Evolutionary conservation across 768 basidiomycete genomes (phyloP), one percentile per base, ranked within the genome.

Genomic region (Lentinus tigrinus): DNA sequence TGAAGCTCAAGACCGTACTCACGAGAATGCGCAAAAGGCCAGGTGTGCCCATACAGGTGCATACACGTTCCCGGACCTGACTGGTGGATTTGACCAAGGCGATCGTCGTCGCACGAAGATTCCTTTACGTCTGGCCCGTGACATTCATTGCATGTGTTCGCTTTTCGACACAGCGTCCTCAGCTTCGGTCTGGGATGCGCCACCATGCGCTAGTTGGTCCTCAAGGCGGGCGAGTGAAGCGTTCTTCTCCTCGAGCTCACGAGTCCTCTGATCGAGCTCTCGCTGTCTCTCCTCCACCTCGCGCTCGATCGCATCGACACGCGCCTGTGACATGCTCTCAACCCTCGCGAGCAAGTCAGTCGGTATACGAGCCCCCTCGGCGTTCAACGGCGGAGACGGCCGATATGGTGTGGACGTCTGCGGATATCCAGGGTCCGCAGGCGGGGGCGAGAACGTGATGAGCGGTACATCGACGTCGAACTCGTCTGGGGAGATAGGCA

Each of bases 201-300:
- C n/a, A n/a, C n/a, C n/a, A n/a, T n/a, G n/a, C n/a, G n/a, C n/a
- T n/a, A 31, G 11, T 11, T 31, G 31, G 31, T 6, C 31, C 7
- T 31, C 7, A n/a, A 62, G 46, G 13, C 49, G 49, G 7, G 38
- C 37, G 26, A 65, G 54, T 40, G 47, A 50, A 40, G 52, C 61
- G 28, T 65, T 52, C 38, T 49, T 51, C 5, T 54, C 54, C 19
- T 53, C 58, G 2, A 65, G 48, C 26, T 65, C 56, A 23, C 56
- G 58, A 6, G 36, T 39, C 34, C 21, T 27, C 49, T 23, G 11
- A 11, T 51, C 49, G 9, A 52, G 50, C 14, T 60, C 52, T 23
- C 54, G 59, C 23, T 49, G 54, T 21, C 57, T 53, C 13, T 34
- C 51, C 4, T 39, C 51, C 3, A 61, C 39, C 42, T 63, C 56